Conservation (phyloP, 2,329 filamentous ascomycete species). For the Penicillium sp. region DNA sequence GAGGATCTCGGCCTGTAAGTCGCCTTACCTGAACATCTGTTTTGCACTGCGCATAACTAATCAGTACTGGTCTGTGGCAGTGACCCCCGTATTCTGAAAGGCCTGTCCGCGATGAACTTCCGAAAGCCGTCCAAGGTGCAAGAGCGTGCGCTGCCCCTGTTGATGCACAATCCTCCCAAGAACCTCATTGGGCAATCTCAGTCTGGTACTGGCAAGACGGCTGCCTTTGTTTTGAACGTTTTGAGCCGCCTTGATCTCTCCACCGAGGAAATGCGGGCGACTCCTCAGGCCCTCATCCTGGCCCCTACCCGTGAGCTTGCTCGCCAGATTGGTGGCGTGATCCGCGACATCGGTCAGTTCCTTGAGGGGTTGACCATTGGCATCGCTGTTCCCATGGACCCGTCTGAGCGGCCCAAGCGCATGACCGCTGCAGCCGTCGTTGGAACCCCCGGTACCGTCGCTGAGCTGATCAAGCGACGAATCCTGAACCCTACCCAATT, state of each 20-base stretch:
- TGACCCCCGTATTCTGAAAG: slow-evolving; percentile 63
- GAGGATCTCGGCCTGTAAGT: slow-evolving; percentile 79
- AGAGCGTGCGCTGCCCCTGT: slow-evolving; percentile 84
- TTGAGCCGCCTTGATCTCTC: slow-evolving; percentile 76
- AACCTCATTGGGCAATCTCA: slow-evolving; percentile 99
- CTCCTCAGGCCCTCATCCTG: slow-evolving; percentile 78
- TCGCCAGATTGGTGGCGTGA: slow-evolving; percentile 84
- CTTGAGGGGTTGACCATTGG: slow-evolving; percentile 68
- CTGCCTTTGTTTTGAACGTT: slow-evolving; percentile 89
- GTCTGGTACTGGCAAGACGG: slow-evolving; percentile 96
- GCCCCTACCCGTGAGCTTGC: slow-evolving; percentile 87
- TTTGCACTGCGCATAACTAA: slow-evolving; percentile 3
- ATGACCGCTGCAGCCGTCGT: slow-evolving; percentile 77
- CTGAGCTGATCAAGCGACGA: slow-evolving; percentile 74
- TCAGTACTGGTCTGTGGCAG: slow-evolving; percentile 30
- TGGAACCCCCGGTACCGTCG: slow-evolving; percentile 88
- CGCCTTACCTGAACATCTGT: neutral
- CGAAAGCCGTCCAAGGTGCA: slow-evolving; percentile 96
- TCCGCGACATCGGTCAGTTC: slow-evolving; percentile 77
- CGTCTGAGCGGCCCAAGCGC: slow-evolving; percentile 59
- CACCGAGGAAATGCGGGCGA: slow-evolving; percentile 48
- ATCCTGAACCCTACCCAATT: slow-evolving; percentile 67
- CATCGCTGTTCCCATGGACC: slow-evolving; percentile 73
- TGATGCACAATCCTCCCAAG: slow-evolving; percentile 75
- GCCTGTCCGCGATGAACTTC: slow-evolving; percentile 76